Base-by-base conservation (phyloP, 768 basidiomycete genomes). In the Boletus sp. region DNA sequence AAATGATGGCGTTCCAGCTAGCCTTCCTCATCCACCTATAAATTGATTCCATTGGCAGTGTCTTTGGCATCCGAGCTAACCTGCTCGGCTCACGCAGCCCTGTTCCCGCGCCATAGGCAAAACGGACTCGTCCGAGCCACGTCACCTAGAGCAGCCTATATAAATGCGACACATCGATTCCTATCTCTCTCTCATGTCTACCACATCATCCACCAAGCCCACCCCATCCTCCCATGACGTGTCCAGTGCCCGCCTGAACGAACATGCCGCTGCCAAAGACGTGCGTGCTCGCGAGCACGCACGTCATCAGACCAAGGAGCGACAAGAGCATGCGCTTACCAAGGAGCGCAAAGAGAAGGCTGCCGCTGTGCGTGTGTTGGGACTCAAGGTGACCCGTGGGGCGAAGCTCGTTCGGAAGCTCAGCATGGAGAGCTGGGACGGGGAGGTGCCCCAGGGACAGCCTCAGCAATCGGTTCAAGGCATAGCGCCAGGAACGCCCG, bases 221-320 rank as follows among this genome's bases (percentile, higher is more conserved):
- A 60, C 63, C 36, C 47, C 54, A 50, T 41, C 58, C 29, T 33
- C 53, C 46, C 54, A 71, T 66, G 67, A 71, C 41, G 47, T 57
- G 20, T 47, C 45, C 44, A 52, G 37, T 45, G 45, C 54, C 50
- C 59, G 60, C 47, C 18, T 66, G 49, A 63, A 62, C 40, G 67
- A 63, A 50, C 58, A 56, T 29, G 10, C 50, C 2, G 52, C 7
- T 29, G 47, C 62, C 35, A 72, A 72, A 52, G 71, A 74, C 50
- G 64, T 64, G 39, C 71, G 71, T 15, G 73, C 71, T 20, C 64
- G 59, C 12, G 71, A 72, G 61, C 73, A 69, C 32, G 71, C 71
- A 8, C 71, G 73, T 55, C 71, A 71, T 33, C 71, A 64, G 24
- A 61, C 55, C 52, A 72, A 71, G 58, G 69, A 71, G 54, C 69